phyloP scores from a whole-genome alignment of 495 filamentous ascomycete species.

The Neurospora sp. region DNA sequence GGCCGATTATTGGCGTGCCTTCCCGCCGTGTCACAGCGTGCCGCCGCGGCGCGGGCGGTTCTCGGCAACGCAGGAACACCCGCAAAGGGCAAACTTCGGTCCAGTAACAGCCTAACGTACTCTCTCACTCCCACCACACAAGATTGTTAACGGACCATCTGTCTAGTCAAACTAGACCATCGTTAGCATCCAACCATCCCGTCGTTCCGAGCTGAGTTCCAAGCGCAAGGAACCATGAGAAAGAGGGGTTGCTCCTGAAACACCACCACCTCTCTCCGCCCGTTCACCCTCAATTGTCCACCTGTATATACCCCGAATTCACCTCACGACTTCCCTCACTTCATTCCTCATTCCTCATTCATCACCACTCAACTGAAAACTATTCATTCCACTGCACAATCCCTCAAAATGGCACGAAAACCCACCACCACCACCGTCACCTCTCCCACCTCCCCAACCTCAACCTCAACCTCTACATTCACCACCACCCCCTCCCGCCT shows the following conservation, averaged over 20 bases:
- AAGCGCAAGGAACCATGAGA: neutral
- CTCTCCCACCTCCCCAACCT: neutral
- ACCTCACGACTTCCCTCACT: neutral
- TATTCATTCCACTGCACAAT: neutral
- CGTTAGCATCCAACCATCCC: neutral
- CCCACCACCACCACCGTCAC: neutral
- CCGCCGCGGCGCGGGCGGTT: neutral
- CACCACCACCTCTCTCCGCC: neutral
- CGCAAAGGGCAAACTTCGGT: neutral
- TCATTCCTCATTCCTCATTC: neutral
- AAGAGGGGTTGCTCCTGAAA: neutral
- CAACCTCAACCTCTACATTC: neutral
- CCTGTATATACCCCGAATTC: neutral
- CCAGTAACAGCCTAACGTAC: neutral
- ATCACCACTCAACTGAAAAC: neutral
- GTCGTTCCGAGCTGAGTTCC: neutral
- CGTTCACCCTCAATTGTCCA: neutral
- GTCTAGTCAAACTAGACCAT: neutral
- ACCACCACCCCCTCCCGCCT: slow-evolving; percentile 45
- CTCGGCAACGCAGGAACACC: neutral
- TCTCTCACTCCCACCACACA: neutral
- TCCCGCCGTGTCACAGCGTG: neutral
- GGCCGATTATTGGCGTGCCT: no score
- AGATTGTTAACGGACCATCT: neutral
- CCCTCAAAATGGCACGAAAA: neutral